Evolutionary conservation across 768 basidiomycete species (phyloP).

Genomic region (Stropharia rugosoannulata): DNA sequence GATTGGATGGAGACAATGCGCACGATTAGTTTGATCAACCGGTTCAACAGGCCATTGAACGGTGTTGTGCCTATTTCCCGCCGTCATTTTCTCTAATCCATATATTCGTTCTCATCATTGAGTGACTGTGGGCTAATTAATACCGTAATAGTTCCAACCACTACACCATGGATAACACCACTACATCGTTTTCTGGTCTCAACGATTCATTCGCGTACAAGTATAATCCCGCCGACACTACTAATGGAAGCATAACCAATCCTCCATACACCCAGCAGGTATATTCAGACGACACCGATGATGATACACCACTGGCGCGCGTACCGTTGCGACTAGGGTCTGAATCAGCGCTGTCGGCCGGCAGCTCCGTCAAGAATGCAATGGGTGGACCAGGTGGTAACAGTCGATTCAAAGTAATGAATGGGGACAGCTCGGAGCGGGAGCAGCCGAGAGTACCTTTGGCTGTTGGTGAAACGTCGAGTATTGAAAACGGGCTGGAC

Average conservation of each 20-base stretch:
- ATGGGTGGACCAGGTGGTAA: slow-evolving; percentile 1
- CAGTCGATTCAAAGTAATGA: slow-evolving; percentile 14
- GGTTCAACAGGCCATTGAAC: too few species aligned
- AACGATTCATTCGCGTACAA: slow-evolving; percentile 14
- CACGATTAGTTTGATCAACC: too few species aligned
- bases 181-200: slow-evolving; percentile 12
- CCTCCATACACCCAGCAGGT: not conserved
- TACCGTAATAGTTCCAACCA: slow-evolving; percentile 1
- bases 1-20: too few species aligned
- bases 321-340: slow-evolving; percentile 9
- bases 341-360: slow-evolving; percentile 7
- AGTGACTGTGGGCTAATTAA: not conserved
- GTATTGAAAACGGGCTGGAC: not conserved
- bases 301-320: slow-evolving; percentile 5
- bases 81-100: too few species aligned
- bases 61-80: too few species aligned
- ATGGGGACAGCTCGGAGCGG: slow-evolving; percentile 11
- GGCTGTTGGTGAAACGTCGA: not conserved
- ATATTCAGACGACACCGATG: slow-evolving; percentile 3
- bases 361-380: not conserved
- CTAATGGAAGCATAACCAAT: not conserved
- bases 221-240: slow-evolving; percentile 10
- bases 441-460: not conserved
- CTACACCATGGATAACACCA: slow-evolving; percentile 6
- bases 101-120: not conserved